A percentile compares a stretch with the other conserved stretches of the same genome.
These are phyloP conservation scores for Teratosphaeria pseudoeucalypti DNA, from an alignment of 2,329 filamentous ascomycete genomes.

Conservation along the genomic window DNA sequence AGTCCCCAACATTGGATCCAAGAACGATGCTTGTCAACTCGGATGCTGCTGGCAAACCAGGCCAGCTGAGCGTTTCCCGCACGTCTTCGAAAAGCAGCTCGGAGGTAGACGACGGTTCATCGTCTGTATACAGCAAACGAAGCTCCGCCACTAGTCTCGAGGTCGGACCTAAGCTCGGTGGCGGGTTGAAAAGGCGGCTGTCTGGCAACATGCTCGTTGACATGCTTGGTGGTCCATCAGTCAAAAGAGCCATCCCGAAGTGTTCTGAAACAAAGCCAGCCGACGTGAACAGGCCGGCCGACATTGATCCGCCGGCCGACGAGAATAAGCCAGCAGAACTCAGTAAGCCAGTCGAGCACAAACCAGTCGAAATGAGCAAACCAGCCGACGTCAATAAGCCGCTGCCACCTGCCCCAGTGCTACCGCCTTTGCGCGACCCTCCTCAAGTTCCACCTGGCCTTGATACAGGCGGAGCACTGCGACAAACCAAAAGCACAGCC, in stretches of 20 bases:
- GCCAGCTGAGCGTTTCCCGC: slow-evolving; percentile 5
- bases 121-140: slow-evolving; percentile 28
- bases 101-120: slow-evolving; percentile 21
- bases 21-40: background rate
- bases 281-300: no score
- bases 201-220: background rate
- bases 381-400: slow-evolving; percentile 12
- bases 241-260: background rate
- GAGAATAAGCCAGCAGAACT: no score
- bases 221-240: background rate
- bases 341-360: no score
- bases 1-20: background rate
- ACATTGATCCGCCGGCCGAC: slow-evolving; percentile 11
- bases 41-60: background rate
- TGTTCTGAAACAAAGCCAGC: background rate
- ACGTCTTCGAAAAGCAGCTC: slow-evolving; percentile 28
- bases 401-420: slow-evolving; percentile 9
- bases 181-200: slow-evolving; percentile 3
- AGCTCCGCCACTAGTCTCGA: slow-evolving; percentile 19
- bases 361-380: background rate
- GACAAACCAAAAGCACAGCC: background rate
- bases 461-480: background rate
- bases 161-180: slow-evolving; percentile 4
- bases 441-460: slow-evolving; percentile 1
- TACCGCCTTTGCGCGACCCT: slow-evolving; percentile 3